Conservation (phyloP, 2,329 filamentous ascomycete genomes). For the Ascochyta koolunga region DNA sequence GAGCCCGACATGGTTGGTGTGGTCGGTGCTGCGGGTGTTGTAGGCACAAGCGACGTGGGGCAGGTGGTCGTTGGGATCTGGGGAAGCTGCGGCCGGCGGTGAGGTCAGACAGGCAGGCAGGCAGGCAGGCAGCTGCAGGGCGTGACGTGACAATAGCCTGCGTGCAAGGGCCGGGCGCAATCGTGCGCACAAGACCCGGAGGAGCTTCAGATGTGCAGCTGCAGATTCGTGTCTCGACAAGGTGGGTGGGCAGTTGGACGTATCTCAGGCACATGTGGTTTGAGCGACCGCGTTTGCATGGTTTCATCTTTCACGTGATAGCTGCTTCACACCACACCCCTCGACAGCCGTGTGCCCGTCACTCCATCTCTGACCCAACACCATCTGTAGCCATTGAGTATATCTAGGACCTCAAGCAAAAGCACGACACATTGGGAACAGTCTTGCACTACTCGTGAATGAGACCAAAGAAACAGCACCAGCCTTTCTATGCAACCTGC, state of each 20-base stretch:
- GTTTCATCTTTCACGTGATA: slow-evolving; percentile 9
- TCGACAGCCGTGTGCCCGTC: background rate
- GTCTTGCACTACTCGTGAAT: no score
- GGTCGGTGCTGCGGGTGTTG: slow-evolving; percentile 3
- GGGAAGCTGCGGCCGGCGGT: slow-evolving; percentile 17
- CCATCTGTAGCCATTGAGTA: no score
- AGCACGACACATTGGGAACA: no score
- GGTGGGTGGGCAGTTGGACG: background rate
- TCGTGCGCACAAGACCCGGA: slow-evolving; percentile 14
- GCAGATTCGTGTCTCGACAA: slow-evolving; percentile 2
- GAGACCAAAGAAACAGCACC: no score
- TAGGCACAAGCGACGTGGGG: slow-evolving; percentile 1
- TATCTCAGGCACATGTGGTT: slow-evolving; percentile 11
- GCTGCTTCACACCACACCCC: background rate
- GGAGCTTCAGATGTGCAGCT: slow-evolving; percentile 5
- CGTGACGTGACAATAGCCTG: background rate
- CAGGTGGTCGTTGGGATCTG: slow-evolving; percentile 6
- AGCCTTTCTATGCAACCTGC: no score
- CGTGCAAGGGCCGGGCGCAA: slow-evolving; percentile 11
- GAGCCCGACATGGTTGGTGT: slow-evolving; percentile 46
- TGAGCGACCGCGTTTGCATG: slow-evolving; percentile 12
- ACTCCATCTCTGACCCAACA: background rate
- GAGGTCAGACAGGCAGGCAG: slow-evolving; percentile 10
- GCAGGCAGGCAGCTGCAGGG: slow-evolving; percentile 1
- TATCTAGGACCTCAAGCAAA: no score